Base-by-base conservation (phyloP, 2,329 filamentous ascomycete species). In the Coleophoma eucalyptorum region DNA sequence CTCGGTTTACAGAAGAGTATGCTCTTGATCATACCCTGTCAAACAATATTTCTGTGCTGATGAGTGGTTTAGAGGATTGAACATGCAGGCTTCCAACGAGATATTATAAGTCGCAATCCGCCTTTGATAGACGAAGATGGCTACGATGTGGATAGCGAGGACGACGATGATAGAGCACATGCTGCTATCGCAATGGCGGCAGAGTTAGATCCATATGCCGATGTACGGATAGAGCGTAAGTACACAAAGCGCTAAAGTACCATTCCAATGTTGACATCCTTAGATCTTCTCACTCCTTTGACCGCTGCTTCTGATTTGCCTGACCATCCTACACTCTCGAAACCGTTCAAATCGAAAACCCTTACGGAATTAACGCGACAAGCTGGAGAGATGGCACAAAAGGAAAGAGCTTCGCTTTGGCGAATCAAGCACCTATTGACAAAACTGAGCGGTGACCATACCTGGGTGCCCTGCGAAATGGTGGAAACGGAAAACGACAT, bases 81-180 rank as follows among this genome's bases (percentile, higher is more conserved):
- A 50, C 88, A 90, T 66, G 86, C 81, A 33, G 89, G 89, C 52
- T 86, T 87, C 63, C 75, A 79, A 52, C 80, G 90, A 64, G 77
- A 83, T 49, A 89, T 92, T 58, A 83, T 95, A 56, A 82, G 83
- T 66, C 81, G 80, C 58, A 93, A 91, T 59, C 86, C 87, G 5
- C 79, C 81, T 11, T 74, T 89, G 43, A 74, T 89, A 57, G 89
- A 93, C 69, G 83, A 89, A 43, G 88, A 93, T 59, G 89, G 89
- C 55, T 90, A 88, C 64, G 83, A 89, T 55, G 73, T 90, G 50
- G 85, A 90, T 40, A 86, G 82, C 64, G 83, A 86, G 54, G 86
- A 90, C 52, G 84, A 88, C 50, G 81, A 84, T 53, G 81, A 85
- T 40, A 78, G 77, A 50, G 67, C 82, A 19, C 77, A 78, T 55